Conservation (phyloP, 495 filamentous ascomycete genomes). For the Pseudoneurospora amorphoporcata region DNA sequence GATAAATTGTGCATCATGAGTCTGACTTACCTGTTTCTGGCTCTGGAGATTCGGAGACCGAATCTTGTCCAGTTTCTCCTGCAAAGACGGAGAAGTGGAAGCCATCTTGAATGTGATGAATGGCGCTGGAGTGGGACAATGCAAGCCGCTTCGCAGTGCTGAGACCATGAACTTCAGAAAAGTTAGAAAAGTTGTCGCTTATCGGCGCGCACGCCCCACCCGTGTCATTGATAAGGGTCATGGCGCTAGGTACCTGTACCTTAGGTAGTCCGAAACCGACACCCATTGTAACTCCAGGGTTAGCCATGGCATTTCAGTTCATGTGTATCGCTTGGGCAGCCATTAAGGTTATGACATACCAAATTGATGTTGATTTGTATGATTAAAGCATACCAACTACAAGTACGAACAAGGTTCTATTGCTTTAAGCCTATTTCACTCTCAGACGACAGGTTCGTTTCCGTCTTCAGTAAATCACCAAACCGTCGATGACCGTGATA, state of each 20-base stretch:
- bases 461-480: not conserved
- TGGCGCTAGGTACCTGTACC: not conserved
- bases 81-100: conserved; percentile 48
- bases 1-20: not conserved
- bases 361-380: not conserved
- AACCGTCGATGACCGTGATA: not conserved
- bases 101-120: conserved; percentile 29
- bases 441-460: not conserved
- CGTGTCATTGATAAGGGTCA: conserved; percentile 16
- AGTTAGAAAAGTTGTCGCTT: conserved; percentile 21
- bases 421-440: not conserved
- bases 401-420: not conserved
- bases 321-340: not conserved
- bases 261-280: not conserved
- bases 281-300: not conserved
- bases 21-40: conserved; percentile 66
- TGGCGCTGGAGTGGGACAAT: conserved; percentile 11
- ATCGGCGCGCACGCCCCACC: conserved; percentile 15
- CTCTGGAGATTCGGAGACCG: conserved; percentile 92
- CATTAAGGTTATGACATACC: not conserved
- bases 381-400: not conserved
- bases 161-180: conserved; percentile 17
- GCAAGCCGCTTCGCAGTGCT: conserved; percentile 7
- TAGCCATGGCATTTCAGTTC: not conserved
- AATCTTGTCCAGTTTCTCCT: conserved; percentile 90